A percentile compares a stretch with the other conserved stretches of the same genome.
phyloP scores from a whole-genome alignment of 2,329 filamentous ascomycete species.

The Talaromyces rugulosus region DNA sequence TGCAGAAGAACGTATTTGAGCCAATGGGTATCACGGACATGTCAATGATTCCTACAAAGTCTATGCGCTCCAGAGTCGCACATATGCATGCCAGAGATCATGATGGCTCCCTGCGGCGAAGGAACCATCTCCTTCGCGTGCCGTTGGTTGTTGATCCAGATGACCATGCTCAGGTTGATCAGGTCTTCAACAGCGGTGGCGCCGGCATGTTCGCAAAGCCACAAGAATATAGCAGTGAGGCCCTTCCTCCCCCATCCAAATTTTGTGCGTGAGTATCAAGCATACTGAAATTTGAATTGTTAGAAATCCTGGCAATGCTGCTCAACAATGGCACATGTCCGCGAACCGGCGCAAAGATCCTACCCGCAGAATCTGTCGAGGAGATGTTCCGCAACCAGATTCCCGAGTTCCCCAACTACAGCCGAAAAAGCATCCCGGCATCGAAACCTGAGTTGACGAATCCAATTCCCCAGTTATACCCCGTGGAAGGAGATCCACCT shows the following conservation, averaged over 20 bases:
- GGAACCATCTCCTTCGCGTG: conserved; percentile 47
- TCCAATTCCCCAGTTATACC: conserved; percentile 49
- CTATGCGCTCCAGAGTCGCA: conserved; percentile 54
- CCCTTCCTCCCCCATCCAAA: neutral
- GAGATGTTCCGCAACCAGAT: conserved; percentile 64
- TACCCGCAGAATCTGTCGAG: conserved; percentile 56
- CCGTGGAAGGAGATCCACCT: conserved; percentile 34
- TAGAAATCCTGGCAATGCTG: conserved; percentile 57
- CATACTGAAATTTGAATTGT: neutral
- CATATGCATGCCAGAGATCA: conserved; percentile 53
- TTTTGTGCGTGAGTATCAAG: neutral
- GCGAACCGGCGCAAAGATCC: conserved; percentile 50
- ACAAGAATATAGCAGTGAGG: conserved; percentile 56
- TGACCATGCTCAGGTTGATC: conserved; percentile 31
- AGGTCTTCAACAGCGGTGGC: conserved; percentile 56
- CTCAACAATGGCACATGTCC: conserved; percentile 63
- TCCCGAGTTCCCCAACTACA: conserved; percentile 51
- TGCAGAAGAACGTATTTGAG: conserved; percentile 45
- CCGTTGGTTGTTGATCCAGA: conserved; percentile 44
- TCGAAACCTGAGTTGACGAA: conserved; percentile 50
- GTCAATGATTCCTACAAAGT: conserved; percentile 53
- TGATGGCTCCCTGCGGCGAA: conserved; percentile 37
- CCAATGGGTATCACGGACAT: conserved; percentile 49
- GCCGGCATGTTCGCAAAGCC: conserved; percentile 59
- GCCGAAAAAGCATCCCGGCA: conserved; percentile 41